These are phyloP conservation scores for Trichoderma virens DNA, from an alignment of 495 filamentous ascomycete species.

Conservation along the genomic window DNA sequence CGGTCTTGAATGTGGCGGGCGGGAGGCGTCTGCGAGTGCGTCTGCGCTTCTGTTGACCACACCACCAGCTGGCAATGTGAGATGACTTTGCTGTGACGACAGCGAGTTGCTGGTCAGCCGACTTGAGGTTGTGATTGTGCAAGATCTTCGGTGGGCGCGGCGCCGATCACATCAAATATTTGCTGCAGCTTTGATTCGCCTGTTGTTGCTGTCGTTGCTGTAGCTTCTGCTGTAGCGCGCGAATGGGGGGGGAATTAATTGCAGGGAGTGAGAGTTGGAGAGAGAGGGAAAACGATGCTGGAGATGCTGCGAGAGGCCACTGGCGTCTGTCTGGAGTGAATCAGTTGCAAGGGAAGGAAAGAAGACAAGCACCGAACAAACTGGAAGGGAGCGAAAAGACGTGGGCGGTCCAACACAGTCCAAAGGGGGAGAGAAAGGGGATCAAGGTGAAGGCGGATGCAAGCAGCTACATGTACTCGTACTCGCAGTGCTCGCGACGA, in stretches of 20 bases:
- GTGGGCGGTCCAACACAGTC: not conserved
- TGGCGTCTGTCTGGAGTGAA: no score
- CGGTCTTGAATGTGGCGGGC: slow-evolving; percentile 1
- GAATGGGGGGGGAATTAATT: no score
- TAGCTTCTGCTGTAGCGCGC: no score
- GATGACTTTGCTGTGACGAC: slow-evolving; percentile 5
- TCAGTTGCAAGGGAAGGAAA: not conserved
- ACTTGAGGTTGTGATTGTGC: not conserved
- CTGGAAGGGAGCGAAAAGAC: not conserved
- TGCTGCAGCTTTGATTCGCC: not conserved
- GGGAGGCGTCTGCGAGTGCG: slow-evolving; percentile 8
- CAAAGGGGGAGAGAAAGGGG: slow-evolving; percentile 1
- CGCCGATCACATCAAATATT: not conserved
- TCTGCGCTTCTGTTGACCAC: not conserved
- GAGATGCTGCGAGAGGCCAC: not conserved
- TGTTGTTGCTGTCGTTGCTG: no score
- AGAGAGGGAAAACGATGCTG: not conserved
- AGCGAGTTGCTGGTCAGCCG: not conserved
- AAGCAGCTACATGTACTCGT: slow-evolving; percentile 2
- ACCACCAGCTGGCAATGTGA: not conserved
- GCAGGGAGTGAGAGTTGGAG: not conserved
- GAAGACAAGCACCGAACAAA: not conserved
- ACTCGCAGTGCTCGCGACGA: not conserved
- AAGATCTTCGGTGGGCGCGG: slow-evolving; percentile 1
- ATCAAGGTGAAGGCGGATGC: not conserved